Percentiles rank a stretch among this genome's conserved stretches.
phyloP scores from a whole-genome alignment of 306 rosid genomes.

The Lupinus albus region DNA sequence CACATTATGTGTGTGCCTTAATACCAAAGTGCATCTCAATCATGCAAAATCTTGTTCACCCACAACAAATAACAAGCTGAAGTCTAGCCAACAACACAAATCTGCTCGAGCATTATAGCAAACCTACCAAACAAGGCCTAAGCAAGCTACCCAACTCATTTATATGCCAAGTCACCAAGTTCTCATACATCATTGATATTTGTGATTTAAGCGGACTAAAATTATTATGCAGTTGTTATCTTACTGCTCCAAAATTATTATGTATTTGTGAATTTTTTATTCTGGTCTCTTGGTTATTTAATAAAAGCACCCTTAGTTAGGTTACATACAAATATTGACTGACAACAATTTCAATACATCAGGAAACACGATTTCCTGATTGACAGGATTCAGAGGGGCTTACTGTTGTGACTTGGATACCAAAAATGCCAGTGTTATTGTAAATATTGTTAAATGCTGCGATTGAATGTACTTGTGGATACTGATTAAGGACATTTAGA shows the following conservation, averaged over 20 bases:
- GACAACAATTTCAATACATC: constrained; percentile 28
- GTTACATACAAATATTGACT: constrained; percentile 7
- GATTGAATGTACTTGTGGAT: constrained; percentile 70
- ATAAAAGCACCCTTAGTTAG: constrained; percentile 18
- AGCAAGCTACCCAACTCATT: constrained; percentile 8
- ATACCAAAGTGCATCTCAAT: neutral
- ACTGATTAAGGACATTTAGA: constrained; percentile 67
- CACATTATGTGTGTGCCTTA: neutral
- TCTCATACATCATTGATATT: neutral
- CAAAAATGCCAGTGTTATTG: constrained; percentile 78
- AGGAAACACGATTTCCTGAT: constrained; percentile 31
- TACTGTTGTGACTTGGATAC: constrained; percentile 91
- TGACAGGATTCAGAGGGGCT: constrained; percentile 41
- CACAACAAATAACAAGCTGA: constrained; percentile 1
- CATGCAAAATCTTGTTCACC: constrained; percentile 15
- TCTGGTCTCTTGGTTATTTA: constrained; percentile 11
- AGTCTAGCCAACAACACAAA: constrained; percentile 1
- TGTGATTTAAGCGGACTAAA: constrained; percentile 2
- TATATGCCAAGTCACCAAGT: constrained; percentile 11
- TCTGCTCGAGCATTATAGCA: constrained; percentile 2
- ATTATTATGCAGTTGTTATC: constrained; percentile 3
- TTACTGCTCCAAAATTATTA: constrained; percentile 19
- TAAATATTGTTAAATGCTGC: constrained; percentile 89
- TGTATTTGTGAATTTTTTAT: constrained; percentile 1
- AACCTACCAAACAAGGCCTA: constrained; percentile 25